Evolutionary conservation across 2,329 filamentous ascomycete species (phyloP).

Genomic region (Penicillium brasilianum): DNA sequence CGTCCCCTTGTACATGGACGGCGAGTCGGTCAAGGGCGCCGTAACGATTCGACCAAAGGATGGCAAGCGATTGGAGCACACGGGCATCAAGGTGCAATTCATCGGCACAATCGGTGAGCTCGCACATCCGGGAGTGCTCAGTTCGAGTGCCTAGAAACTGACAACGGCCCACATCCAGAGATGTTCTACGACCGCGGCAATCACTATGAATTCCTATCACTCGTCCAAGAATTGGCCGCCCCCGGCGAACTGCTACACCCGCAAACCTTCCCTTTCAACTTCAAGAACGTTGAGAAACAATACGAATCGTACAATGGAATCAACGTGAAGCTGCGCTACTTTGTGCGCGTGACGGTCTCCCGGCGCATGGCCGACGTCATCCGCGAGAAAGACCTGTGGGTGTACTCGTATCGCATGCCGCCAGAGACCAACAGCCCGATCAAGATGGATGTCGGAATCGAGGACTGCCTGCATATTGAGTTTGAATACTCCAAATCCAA

Average conservation of each 20-base stretch:
- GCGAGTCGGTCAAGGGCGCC: constrained; percentile 95
- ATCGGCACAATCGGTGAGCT: constrained; percentile 85
- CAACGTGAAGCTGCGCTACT: constrained; percentile 99
- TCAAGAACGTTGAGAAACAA: constrained; percentile 99
- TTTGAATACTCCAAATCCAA: constrained; percentile 99
- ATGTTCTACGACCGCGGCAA: constrained; percentile 99
- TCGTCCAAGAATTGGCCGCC: constrained; percentile 94
- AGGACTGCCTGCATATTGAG: constrained; percentile 98
- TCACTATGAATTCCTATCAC: constrained; percentile 97
- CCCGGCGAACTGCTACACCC: constrained; percentile 98
- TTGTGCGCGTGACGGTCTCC: constrained; percentile 94
- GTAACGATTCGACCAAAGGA: constrained; percentile 97
- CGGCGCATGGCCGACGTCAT: constrained; percentile 97
- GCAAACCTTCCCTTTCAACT: constrained; percentile 98
- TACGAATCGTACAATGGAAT: constrained; percentile 99
- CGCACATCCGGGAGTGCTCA: background rate
- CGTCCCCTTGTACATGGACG: constrained; percentile 95
- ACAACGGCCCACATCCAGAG: constrained; percentile 59
- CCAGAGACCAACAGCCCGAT: constrained; percentile 98
- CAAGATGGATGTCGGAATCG: constrained; percentile 99
- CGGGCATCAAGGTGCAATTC: constrained; percentile 99
- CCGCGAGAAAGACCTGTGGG: constrained; percentile 99
- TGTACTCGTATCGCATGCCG: constrained; percentile 97
- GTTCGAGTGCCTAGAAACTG: background rate
- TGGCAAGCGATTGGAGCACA: constrained; percentile 96